phyloP scores from a whole-genome alignment of 2,329 filamentous ascomycete species.

The Fonsecaea erecta region DNA sequence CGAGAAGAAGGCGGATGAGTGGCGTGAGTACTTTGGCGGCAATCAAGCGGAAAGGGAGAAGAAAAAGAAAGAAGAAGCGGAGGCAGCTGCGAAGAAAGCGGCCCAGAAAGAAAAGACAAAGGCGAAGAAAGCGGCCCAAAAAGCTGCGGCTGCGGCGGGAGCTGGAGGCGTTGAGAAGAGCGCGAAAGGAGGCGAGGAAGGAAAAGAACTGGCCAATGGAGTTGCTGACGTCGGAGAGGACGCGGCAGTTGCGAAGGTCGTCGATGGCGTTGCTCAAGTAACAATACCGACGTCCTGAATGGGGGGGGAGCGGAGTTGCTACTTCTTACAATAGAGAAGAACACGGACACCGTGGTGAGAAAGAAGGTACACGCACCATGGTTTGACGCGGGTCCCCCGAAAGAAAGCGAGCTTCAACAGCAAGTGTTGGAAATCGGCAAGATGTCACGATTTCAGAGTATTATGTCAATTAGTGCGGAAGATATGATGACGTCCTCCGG shows the following conservation, averaged over 20 bases:
- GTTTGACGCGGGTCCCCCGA: background rate
- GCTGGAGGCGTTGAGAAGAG: conserved; percentile 41
- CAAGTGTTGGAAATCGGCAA: background rate
- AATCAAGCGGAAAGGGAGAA: conserved; percentile 69
- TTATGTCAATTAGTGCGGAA: background rate
- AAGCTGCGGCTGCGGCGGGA: conserved; percentile 25
- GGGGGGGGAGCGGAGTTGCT: background rate
- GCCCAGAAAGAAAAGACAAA: conserved; percentile 45
- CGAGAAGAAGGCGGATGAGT: conserved; percentile 78
- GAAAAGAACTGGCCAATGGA: conserved; percentile 42
- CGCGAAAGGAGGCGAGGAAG: conserved; percentile 37
- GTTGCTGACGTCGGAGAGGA: conserved; percentile 42
- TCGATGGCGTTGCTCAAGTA: conserved; percentile 50
- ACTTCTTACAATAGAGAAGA: background rate
- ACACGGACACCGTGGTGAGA: background rate
- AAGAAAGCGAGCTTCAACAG: background rate
- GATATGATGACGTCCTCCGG: background rate
- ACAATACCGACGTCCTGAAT: conserved; percentile 48
- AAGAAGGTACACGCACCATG: background rate
- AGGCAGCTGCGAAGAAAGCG: conserved; percentile 45
- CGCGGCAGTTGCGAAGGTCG: conserved; percentile 47
- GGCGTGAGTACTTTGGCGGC: conserved; percentile 75
- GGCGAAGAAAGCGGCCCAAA: conserved; percentile 39
- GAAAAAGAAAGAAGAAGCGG: conserved; percentile 65
- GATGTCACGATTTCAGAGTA: background rate